Conservation (phyloP, 345 rosid genomes). For the Lagerstroemia speciosa region DNA sequence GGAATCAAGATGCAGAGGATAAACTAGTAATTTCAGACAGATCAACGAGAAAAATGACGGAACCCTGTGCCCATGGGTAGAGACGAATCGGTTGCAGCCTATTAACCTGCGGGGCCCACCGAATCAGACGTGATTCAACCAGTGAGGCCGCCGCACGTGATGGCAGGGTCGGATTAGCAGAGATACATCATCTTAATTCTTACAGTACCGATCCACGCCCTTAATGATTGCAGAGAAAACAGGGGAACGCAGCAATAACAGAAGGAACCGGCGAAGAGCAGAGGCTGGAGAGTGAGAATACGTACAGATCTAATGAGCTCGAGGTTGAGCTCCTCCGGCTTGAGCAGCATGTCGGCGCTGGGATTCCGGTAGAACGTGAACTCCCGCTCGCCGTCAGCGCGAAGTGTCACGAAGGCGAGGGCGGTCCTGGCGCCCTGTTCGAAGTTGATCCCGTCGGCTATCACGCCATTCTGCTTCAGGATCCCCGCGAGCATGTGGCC, state of each 20-base stretch:
- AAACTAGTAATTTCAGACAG: not conserved
- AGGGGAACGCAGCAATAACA: too few relatives aligned
- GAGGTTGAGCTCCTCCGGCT: slow-evolving; percentile 75
- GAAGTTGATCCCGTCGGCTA: slow-evolving; percentile 64
- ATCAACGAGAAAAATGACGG: not conserved
- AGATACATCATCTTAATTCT: too few relatives aligned
- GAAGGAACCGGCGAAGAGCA: not conserved
- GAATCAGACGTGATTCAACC: too few relatives aligned
- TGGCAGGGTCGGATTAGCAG: not conserved
- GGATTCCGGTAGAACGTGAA: slow-evolving; percentile 96
- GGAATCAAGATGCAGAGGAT: not conserved
- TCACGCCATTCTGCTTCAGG: slow-evolving; percentile 74
- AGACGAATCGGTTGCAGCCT: not conserved
- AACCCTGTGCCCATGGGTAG: not conserved
- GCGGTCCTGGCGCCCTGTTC: slow-evolving; percentile 92
- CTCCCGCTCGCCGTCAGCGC: slow-evolving; percentile 95
- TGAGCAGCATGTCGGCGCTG: slow-evolving; percentile 87
- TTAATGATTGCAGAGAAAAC: not conserved
- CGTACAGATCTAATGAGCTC: slow-evolving; percentile 86
- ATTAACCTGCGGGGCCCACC: too few relatives aligned
- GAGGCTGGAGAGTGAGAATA: slow-evolving; percentile 3
- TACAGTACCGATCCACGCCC: not conserved
- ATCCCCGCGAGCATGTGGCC: slow-evolving; percentile 95
- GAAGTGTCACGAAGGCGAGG: slow-evolving; percentile 82
- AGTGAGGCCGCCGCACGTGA: not conserved